Conservation (phyloP, 345 rosid species). For the Syzygium aromaticum region DNA sequence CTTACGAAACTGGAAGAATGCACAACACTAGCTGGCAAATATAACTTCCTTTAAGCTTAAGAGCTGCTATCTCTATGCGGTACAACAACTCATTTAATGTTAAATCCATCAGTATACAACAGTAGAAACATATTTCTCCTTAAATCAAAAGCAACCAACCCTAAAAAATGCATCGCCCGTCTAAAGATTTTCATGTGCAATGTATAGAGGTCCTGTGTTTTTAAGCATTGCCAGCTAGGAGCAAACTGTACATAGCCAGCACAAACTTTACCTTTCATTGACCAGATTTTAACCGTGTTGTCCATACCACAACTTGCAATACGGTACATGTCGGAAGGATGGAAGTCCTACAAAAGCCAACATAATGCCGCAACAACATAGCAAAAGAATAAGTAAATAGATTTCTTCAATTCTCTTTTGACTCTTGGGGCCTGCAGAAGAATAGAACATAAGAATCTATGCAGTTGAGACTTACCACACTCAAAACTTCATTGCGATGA, state of each 20-base stretch:
- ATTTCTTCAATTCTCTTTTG: not conserved
- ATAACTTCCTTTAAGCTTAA: not conserved
- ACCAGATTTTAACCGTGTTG: constrained; percentile 92
- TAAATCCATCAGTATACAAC: not conserved
- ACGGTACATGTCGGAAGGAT: constrained; percentile 76
- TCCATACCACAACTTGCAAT: constrained; percentile 98
- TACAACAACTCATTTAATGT: not conserved
- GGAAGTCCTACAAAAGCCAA: constrained; percentile 64
- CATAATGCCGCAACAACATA: not conserved
- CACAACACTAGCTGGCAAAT: not conserved
- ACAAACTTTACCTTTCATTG: constrained; percentile 70
- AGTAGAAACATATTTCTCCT: not conserved
- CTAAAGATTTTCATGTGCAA: not conserved
- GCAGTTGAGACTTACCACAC: constrained; percentile 54
- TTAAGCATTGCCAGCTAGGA: not conserved
- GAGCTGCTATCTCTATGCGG: not conserved
- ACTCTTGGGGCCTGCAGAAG: not conserved
- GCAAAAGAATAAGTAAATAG: not conserved
- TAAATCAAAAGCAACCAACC: not conserved
- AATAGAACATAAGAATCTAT: not conserved
- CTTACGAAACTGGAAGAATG: not conserved
- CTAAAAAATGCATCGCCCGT: not conserved
- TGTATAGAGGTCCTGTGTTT: not conserved
- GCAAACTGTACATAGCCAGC: not conserved
- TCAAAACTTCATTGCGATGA: constrained; percentile 93